phyloP scores from a whole-genome alignment of 441 rosid species.

The Pelargonium fulgidum region DNA sequence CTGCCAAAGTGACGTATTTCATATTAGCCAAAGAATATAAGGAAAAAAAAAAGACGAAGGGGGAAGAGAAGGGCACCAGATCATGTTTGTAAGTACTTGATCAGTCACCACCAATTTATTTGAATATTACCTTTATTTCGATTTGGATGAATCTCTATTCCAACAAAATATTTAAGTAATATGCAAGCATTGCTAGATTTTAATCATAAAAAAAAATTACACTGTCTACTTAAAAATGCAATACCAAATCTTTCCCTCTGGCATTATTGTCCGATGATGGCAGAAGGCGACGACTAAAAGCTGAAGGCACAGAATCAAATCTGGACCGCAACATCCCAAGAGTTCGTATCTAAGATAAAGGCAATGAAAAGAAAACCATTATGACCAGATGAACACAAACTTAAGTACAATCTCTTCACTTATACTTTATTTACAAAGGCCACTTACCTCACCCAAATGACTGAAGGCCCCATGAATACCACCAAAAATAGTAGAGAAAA shows the following conservation, averaged over 20 bases:
- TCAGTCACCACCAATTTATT: neutral
- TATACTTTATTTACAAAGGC: conserved; percentile 4
- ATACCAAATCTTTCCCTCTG: conserved; percentile 35
- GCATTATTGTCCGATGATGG: conserved; percentile 35
- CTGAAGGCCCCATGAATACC: conserved; percentile 95
- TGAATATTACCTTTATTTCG: neutral
- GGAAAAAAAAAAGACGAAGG: neutral
- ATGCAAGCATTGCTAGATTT: too few species aligned
- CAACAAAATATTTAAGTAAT: neutral
- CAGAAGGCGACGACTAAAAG: conserved; percentile 54
- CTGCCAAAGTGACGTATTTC: conserved; percentile 29
- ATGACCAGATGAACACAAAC: neutral
- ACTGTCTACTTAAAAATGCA: too few species aligned
- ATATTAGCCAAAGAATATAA: conserved; percentile 3
- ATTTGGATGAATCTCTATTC: neutral
- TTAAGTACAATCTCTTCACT: neutral
- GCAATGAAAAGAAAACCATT: conserved; percentile 12
- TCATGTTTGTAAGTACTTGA: conserved; percentile 7
- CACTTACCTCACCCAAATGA: conserved; percentile 91
- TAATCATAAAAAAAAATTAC: too few species aligned
- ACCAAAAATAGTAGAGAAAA: conserved; percentile 86
- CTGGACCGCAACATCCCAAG: conserved; percentile 94
- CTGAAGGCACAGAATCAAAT: conserved; percentile 58
- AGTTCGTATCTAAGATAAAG: conserved; percentile 62
- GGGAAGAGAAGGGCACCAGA: neutral